These are phyloP conservation scores for Manihot esculenta DNA, from an alignment of 441 rosid species.

Conservation along the genomic window DNA sequence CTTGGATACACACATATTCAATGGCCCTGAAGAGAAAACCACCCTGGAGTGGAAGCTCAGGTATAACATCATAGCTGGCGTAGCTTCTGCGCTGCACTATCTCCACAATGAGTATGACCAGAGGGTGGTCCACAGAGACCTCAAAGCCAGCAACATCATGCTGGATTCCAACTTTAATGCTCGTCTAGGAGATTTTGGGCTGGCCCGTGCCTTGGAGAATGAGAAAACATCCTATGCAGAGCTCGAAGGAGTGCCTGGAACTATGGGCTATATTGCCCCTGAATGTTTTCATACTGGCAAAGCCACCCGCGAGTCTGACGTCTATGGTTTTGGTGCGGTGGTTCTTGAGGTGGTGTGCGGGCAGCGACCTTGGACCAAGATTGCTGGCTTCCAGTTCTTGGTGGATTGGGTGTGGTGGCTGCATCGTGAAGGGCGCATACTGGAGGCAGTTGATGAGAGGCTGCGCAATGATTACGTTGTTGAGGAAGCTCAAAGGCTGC, in stretches of 20 bases:
- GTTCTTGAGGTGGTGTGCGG: conserved; percentile 52
- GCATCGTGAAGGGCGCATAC: conserved; percentile 19
- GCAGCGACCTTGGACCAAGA: conserved; percentile 37
- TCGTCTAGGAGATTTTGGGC: conserved; percentile 48
- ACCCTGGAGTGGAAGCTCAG: conserved; percentile 38
- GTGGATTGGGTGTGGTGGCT: conserved; percentile 41
- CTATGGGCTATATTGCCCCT: conserved; percentile 52
- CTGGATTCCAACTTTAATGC: conserved; percentile 53
- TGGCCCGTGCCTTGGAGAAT: conserved; percentile 15
- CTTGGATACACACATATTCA: conserved; percentile 46
- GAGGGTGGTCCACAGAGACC: conserved; percentile 55
- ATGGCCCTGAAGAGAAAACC: conserved; percentile 26
- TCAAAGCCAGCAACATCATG: conserved; percentile 58
- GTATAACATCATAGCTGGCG: conserved; percentile 44
- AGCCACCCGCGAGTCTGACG: conserved; percentile 51
- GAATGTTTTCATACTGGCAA: conserved; percentile 49
- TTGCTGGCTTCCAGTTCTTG: conserved; percentile 34
- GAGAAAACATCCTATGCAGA: neutral
- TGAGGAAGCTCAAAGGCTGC: conserved; percentile 41
- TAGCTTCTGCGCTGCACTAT: conserved; percentile 54
- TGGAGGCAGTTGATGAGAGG: conserved; percentile 45
- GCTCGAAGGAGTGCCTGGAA: conserved; percentile 12
- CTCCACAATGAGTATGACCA: conserved; percentile 55
- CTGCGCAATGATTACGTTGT: conserved; percentile 26
- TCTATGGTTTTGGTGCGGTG: conserved; percentile 54